These are phyloP conservation scores for Yarrowia hollandica DNA, from an alignment of 805 yeast species.

Conservation along the genomic window DNA sequence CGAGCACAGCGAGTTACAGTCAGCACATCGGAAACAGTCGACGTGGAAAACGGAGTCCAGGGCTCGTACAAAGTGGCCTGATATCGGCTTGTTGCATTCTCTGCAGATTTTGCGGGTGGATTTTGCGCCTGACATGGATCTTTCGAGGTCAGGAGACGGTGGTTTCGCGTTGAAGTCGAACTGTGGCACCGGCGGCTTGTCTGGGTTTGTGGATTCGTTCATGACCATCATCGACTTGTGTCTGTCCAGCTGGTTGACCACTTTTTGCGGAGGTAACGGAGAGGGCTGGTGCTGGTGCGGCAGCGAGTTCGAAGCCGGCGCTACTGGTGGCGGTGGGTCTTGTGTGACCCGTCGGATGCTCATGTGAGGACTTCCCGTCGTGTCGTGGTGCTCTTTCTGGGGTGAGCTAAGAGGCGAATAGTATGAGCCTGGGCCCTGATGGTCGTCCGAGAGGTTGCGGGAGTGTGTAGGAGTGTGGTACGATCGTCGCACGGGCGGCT, in stretches of 20 bases:
- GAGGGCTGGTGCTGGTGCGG: neutral
- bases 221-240: conserved; percentile 19
- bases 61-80: conserved; percentile 85
- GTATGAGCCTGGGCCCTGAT: neutral
- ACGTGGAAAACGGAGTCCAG: conserved; percentile 77
- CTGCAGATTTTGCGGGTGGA: conserved; percentile 45
- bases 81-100: conserved; percentile 53
- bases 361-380: neutral
- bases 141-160: conserved; percentile 2
- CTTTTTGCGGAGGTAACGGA: neutral
- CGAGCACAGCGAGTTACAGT: conserved; percentile 78
- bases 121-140: neutral
- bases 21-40: conserved; percentile 81
- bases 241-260: neutral
- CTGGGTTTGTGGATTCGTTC: neutral
- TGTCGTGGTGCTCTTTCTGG: neutral
- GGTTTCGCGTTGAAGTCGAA: conserved; percentile 8
- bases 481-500: neutral
- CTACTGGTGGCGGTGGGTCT: too few relatives aligned
- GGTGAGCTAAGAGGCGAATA: conserved; percentile 11
- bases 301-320: too few relatives aligned
- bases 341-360: conserved; percentile 1
- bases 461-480: conserved; percentile 21
- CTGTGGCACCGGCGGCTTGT: neutral
- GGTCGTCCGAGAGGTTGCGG: neutral